These are phyloP conservation scores for Jackrogersella minutella DNA, from an alignment of 495 filamentous ascomycete species.

Conservation along the genomic window DNA sequence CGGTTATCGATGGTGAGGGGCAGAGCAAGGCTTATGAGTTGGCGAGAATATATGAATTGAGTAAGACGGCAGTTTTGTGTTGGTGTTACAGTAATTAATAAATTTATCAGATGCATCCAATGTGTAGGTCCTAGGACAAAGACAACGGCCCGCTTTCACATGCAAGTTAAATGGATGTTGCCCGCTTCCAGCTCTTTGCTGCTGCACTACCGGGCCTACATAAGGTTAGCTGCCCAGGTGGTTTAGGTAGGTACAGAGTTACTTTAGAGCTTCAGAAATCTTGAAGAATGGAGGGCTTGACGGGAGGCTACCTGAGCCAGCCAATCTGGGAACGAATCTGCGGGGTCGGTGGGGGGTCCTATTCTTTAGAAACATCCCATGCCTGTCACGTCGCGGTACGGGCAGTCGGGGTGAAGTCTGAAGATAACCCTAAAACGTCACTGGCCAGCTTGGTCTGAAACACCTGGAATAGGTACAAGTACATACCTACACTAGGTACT, in stretches of 20 bases:
- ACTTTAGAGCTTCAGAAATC: background rate
- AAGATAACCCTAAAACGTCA: background rate
- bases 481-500: no score
- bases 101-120: constrained; percentile 18
- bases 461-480: background rate
- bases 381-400: background rate
- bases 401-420: background rate
- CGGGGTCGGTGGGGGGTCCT: constrained; percentile 13
- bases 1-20: no score
- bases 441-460: constrained; percentile 9
- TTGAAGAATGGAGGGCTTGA: background rate
- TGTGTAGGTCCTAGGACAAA: no score
- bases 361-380: constrained; percentile 2
- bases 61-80: constrained; percentile 23
- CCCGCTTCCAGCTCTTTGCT: no score
- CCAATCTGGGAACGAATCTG: constrained; percentile 17
- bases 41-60: constrained; percentile 2
- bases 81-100: constrained; percentile 30
- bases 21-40: background rate
- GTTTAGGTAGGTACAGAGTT: constrained; percentile 13
- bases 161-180: constrained; percentile 37
- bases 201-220: no score
- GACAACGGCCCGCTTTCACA: constrained; percentile 41
- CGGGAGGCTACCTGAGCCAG: constrained; percentile 7
- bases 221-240: no score